Percentiles rank a stretch among this genome's conserved stretches.
These are phyloP conservation scores for Colletotrichum sp. DNA, from an alignment of 2,329 filamentous ascomycete species.

Conservation along the genomic window DNA sequence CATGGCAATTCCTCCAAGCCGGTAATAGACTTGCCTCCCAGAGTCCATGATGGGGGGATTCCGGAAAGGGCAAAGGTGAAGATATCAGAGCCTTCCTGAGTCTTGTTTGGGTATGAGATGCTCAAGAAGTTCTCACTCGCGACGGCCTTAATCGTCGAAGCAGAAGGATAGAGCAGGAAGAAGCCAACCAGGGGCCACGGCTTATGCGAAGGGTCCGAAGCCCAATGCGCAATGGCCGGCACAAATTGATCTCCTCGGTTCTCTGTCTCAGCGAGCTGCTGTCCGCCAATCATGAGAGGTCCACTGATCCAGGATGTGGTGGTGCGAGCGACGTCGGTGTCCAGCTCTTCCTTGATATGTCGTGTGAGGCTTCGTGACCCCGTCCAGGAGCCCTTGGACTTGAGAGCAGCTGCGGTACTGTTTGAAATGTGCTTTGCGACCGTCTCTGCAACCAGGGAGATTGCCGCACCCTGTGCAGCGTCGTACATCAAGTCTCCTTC, in stretches of 20 bases:
- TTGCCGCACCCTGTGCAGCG: constrained; percentile 41
- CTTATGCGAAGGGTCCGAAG: constrained; percentile 39
- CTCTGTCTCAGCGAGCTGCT: constrained; percentile 38
- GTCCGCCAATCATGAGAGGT: constrained; percentile 46
- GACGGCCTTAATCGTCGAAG: constrained; percentile 44
- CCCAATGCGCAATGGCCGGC: constrained; percentile 52
- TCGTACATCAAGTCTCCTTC: constrained; percentile 47
- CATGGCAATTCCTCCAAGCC: constrained; percentile 42
- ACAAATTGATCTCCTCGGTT: constrained; percentile 46
- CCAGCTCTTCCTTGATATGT: constrained; percentile 38
- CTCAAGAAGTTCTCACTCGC: constrained; percentile 36
- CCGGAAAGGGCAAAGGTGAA: constrained; percentile 44
- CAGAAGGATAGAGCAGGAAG: constrained; percentile 45
- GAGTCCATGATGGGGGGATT: constrained; percentile 42
- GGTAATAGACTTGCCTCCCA: constrained; percentile 32
- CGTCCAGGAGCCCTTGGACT: constrained; percentile 34
- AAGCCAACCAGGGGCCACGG: constrained; percentile 43
- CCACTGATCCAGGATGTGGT: constrained; percentile 46
- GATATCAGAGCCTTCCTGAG: constrained; percentile 39
- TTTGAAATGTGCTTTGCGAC: constrained; percentile 32
- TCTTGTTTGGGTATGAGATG: constrained; percentile 44
- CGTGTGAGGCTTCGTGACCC: constrained; percentile 39
- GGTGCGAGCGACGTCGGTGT: constrained; percentile 31
- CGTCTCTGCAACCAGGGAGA: constrained; percentile 41
- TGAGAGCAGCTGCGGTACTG: constrained; percentile 30